Conservation (phyloP, 108 stramenopile genomes). For the Nitzschia sp. region DNA sequence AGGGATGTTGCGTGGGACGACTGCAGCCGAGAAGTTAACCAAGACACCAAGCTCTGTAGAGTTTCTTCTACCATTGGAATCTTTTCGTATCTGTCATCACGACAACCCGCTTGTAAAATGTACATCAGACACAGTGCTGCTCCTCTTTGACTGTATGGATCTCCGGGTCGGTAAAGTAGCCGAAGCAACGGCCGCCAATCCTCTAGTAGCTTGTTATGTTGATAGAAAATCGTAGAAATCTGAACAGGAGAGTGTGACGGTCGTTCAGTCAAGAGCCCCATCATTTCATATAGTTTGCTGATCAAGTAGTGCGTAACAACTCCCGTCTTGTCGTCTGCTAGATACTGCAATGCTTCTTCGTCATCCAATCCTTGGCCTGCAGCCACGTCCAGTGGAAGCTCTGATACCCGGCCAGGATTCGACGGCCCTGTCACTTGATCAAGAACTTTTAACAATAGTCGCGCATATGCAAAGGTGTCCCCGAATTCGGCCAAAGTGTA, state of each 20-base stretch:
- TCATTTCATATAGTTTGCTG: conserved; percentile 65
- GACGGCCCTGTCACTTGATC: conserved; percentile 36
- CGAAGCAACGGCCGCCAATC: conserved; percentile 75
- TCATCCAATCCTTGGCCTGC: conserved; percentile 19
- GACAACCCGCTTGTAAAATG: conserved; percentile 64
- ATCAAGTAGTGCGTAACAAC: conserved; percentile 75
- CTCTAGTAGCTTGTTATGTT: conserved; percentile 53
- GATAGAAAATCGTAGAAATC: conserved; percentile 24
- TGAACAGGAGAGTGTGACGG: conserved; percentile 3
- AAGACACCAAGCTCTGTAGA: conserved; percentile 61
- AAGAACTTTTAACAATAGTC: conserved; percentile 66
- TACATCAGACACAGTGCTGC: conserved; percentile 69
- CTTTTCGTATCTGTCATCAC: background rate
- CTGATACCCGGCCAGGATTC: conserved; percentile 41
- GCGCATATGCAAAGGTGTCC: conserved; percentile 60
- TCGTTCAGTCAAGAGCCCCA: conserved; percentile 46
- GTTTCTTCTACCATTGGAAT: conserved; percentile 38
- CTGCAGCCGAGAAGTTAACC: conserved; percentile 74
- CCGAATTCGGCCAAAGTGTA: conserved; percentile 64
- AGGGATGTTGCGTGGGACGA: conserved; percentile 52
- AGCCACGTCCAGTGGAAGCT: conserved; percentile 23
- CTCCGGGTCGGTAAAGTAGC: conserved; percentile 63
- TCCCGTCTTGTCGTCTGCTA: conserved; percentile 60
- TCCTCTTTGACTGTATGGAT: conserved; percentile 67
- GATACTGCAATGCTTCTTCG: conserved; percentile 53